Conservation (phyloP, 768 basidiomycete genomes). For the Multifurca ochricompacta region DNA sequence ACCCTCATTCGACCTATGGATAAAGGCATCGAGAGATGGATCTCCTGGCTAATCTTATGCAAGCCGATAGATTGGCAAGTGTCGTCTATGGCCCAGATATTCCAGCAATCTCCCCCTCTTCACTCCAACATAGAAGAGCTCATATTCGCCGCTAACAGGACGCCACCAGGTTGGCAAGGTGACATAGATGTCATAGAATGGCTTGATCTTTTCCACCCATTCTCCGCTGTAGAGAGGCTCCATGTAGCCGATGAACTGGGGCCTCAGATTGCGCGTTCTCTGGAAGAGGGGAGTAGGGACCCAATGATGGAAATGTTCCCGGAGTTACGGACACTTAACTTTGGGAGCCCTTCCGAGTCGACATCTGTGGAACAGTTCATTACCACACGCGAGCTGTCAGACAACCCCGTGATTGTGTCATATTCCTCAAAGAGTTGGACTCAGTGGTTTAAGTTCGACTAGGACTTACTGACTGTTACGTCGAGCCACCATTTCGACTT, state of each 20-base stretch:
- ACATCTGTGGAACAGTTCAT: neutral
- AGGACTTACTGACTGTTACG: too few species aligned
- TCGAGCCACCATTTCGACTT: too few species aligned
- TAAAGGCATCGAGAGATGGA: too few species aligned
- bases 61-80: neutral
- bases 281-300: too few species aligned
- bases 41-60: too few species aligned
- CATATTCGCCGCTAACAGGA: neutral
- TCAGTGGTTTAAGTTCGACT: too few species aligned
- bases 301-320: neutral
- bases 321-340: neutral
- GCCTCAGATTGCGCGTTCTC: neutral
- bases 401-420: neutral
- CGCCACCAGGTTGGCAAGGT: too few species aligned
- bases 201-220: neutral
- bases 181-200: too few species aligned
- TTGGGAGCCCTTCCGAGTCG: neutral
- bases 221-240: neutral
- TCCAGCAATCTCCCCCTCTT: neutral
- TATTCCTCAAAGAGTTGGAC: too few species aligned
- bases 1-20: neutral
- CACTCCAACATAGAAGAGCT: neutral
- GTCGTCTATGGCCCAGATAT: neutral
- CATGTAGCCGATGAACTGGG: neutral
- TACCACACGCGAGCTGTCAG: neutral